phyloP scores from a whole-genome alignment of 2,329 filamentous ascomycete genomes.

The Diaporthe caulivora region DNA sequence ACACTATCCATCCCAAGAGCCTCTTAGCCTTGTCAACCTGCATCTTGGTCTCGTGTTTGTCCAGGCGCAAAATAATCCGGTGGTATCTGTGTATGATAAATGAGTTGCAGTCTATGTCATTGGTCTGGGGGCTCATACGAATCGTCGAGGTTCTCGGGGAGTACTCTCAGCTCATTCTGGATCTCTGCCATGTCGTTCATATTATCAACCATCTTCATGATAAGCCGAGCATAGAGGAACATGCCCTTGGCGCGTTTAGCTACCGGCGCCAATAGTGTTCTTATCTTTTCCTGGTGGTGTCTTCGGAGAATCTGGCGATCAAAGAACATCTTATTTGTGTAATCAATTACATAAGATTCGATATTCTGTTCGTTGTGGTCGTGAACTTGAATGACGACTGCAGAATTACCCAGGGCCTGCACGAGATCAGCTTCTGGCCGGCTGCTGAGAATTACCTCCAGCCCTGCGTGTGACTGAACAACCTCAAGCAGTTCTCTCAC shows the following conservation, averaged over 20 bases:
- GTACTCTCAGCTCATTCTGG: not conserved
- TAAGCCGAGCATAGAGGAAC: conserved; percentile 21
- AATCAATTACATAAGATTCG: not conserved
- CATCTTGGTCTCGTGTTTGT: not conserved
- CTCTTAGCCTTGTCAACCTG: not conserved
- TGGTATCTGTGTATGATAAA: not conserved
- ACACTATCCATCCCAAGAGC: conserved; percentile 9
- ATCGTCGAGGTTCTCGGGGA: conserved; percentile 3
- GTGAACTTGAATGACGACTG: not conserved
- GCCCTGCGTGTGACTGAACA: not conserved
- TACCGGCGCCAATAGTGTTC: not conserved
- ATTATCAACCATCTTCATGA: not conserved
- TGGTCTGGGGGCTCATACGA: not conserved
- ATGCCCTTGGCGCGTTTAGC: not conserved
- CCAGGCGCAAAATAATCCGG: not conserved
- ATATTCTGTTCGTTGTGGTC: conserved; percentile 1
- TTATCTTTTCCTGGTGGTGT: not conserved
- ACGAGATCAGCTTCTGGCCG: not conserved
- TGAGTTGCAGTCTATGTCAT: not conserved
- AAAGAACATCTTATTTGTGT: not conserved
- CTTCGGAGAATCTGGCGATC: not conserved
- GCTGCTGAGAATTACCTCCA: not conserved
- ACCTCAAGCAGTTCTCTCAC: not conserved
- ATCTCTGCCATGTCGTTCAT: conserved; percentile 9
- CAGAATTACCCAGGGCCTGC: not conserved